Evolutionary conservation across 345 rosid genomes (phyloP), one percentile per base, ranked within the genome.

Genomic region (Populus davidiana): DNA sequence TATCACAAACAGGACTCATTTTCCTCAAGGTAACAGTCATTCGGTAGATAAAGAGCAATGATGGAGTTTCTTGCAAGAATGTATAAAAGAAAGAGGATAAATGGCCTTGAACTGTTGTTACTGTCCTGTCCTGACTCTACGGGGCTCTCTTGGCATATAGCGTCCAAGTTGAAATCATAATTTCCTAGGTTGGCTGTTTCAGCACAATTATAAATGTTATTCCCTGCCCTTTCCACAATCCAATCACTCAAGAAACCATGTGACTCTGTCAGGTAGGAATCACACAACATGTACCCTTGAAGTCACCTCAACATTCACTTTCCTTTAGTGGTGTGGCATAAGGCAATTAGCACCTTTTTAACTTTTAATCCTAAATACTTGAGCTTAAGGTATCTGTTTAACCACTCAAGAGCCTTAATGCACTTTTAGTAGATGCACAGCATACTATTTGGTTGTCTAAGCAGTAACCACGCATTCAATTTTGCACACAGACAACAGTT

Each of bases 231-330:
- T 52, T 72, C 78, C 68, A 75, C 54, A 77, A 43, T 33, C 74
- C 73, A 76, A 78, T 75, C 78, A 78, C 79, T 44, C 64, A 73
- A 72, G 62, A 79, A 61, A 59, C 86, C 85, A 87, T 52, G 83
- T 87, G 89, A 61, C 67, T 69, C 35, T 81, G 83, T 66, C 83
- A 74, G 84, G 77, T 50, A 33, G 74, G 85, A 76, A 80, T 70
- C 78, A 27, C 72, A 35, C 79, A 71, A 47, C 18, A n/a, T 29
- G 68, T 69, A 69, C 31, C 50, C 33, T 76, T 76, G 73, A 50
- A 71, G 79, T 81, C 72, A 77, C 77, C 80, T 65, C 66, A 12
- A 10, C 63, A 38, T 70, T 74, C 31, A 52, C 71, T 64, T 62
- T 74, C 65, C 43, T 63, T 70, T 43, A 41, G 33, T 25, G 62